Evolutionary conservation across 371 early-diverging fungal genomes (phyloP).

Genomic region (Neoconidiobolus thromboides): DNA sequence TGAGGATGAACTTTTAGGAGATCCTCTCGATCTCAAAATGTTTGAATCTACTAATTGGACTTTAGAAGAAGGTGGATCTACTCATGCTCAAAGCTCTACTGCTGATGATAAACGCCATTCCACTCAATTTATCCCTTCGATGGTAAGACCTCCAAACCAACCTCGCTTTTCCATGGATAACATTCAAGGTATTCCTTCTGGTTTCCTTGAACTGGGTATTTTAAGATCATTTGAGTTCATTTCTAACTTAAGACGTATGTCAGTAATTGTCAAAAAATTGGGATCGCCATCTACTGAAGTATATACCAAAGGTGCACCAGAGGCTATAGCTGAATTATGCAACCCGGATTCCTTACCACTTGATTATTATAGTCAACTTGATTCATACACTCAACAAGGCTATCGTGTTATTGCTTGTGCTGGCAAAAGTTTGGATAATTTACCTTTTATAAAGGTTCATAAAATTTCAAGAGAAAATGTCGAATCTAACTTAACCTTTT

Average conservation of each 20-base stretch:
- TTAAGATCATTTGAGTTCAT: slow-evolving; percentile 93
- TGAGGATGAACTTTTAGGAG: slow-evolving; percentile 80
- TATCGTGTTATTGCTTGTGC: slow-evolving; percentile 93
- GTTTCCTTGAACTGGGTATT: slow-evolving; percentile 66
- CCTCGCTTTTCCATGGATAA: slow-evolving; percentile 14
- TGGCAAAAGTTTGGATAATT: slow-evolving; percentile 37
- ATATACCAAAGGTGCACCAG: slow-evolving; percentile 95
- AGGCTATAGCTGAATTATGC: slow-evolving; percentile 64
- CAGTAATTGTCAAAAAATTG: slow-evolving; percentile 69
- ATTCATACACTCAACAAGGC: slow-evolving; percentile 80
- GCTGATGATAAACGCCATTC: background rate
- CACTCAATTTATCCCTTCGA: slow-evolving; percentile 51
- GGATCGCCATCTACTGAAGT: slow-evolving; percentile 54
- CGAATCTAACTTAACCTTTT: slow-evolving; percentile 69
- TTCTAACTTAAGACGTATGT: slow-evolving; percentile 73
- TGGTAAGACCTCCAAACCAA: slow-evolving; percentile 68
- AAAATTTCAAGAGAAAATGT: slow-evolving; percentile 66
- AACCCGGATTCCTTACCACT: slow-evolving; percentile 51
- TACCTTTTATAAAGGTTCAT: slow-evolving; percentile 54
- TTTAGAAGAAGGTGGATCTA: slow-evolving; percentile 55
- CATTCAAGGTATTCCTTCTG: background rate
- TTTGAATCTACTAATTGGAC: slow-evolving; percentile 89
- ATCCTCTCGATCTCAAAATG: slow-evolving; percentile 98
- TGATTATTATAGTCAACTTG: slow-evolving; percentile 59
- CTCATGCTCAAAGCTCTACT: background rate